phyloP scores from a whole-genome alignment of 768 basidiomycete species.

The Russula ochroleuca region DNA sequence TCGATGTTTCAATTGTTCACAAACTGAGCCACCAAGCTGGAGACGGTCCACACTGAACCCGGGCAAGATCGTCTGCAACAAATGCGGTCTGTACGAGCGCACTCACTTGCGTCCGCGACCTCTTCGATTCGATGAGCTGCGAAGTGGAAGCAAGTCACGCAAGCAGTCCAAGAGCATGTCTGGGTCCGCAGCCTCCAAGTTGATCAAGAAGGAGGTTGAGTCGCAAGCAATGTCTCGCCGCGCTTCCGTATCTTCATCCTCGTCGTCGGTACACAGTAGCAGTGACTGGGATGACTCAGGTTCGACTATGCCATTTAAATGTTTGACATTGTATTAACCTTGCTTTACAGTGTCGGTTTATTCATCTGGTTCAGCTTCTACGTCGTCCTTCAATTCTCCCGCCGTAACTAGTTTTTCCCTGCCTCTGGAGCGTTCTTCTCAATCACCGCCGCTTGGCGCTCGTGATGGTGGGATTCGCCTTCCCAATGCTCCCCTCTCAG shows the following conservation, averaged over 20 bases:
- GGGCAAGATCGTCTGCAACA: constrained; percentile 93
- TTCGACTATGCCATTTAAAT: constrained; percentile 36
- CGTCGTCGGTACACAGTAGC: constrained; percentile 50
- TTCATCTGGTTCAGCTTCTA: constrained; percentile 49
- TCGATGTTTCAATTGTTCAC: constrained; percentile 87
- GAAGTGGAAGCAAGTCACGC: constrained; percentile 80
- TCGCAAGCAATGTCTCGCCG: constrained; percentile 44
- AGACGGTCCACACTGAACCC: constrained; percentile 83
- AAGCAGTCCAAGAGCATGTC: constrained; percentile 45
- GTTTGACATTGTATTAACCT: constrained; percentile 19
- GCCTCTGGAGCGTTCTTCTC: constrained; percentile 44
- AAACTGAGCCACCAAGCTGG: constrained; percentile 87
- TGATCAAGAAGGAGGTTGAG: constrained; percentile 59
- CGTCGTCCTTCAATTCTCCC: constrained; percentile 67
- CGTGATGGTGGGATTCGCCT: constrained; percentile 63
- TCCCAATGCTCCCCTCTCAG: constrained; percentile 66
- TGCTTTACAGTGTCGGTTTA: constrained; percentile 40
- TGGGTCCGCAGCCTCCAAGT: constrained; percentile 34
- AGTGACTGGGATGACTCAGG: constrained; percentile 84
- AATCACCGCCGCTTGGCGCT: constrained; percentile 34
- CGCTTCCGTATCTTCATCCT: constrained; percentile 60
- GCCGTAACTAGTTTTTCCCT: constrained; percentile 56
- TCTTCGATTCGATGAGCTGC: constrained; percentile 81
- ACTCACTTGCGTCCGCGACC: constrained; percentile 81
- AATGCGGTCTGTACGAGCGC: constrained; percentile 87